Percentiles rank a stretch among this genome's conserved stretches.
Evolutionary conservation across 352 stramenopile species (phyloP).

Genomic region (Pythium rhizo-oryzae): DNA sequence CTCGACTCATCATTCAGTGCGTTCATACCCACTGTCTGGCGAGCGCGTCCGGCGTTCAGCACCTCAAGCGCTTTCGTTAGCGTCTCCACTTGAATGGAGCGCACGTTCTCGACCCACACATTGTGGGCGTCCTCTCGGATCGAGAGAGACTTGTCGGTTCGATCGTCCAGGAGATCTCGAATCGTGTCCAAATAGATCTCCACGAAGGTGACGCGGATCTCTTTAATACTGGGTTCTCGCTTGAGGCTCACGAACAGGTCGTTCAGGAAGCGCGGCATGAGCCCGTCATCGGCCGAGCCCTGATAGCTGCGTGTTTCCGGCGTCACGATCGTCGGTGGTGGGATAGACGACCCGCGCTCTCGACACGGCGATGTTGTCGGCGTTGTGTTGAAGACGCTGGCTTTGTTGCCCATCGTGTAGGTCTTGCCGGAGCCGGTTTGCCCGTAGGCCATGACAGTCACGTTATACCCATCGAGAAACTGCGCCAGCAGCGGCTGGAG

Average conservation of each 20-base stretch:
- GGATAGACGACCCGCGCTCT: slow-evolving; percentile 23
- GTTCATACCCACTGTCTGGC: slow-evolving; percentile 45
- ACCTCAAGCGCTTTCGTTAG: slow-evolving; percentile 47
- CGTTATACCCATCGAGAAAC: slow-evolving; percentile 65
- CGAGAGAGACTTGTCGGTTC: slow-evolving; percentile 27
- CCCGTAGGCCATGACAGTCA: slow-evolving; percentile 61
- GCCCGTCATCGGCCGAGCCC: slow-evolving; percentile 37
- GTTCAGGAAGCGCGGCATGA: slow-evolving; percentile 55
- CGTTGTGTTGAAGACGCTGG: slow-evolving; percentile 31
- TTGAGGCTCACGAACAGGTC: slow-evolving; percentile 49
- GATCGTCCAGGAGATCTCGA: slow-evolving; percentile 83
- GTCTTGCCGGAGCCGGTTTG: slow-evolving; percentile 66
- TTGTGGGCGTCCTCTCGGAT: slow-evolving; percentile 46
- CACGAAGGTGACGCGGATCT: slow-evolving; percentile 62
- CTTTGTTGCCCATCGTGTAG: slow-evolving; percentile 53
- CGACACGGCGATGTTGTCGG: slow-evolving; percentile 28
- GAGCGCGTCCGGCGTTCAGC: slow-evolving; percentile 43
- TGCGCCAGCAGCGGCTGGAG: slow-evolving; percentile 47
- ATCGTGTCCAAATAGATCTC: slow-evolving; percentile 96
- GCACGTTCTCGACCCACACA: slow-evolving; percentile 49
- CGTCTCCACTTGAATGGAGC: slow-evolving; percentile 40
- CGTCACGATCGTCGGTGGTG: slow-evolving; percentile 11
- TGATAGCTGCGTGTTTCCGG: slow-evolving; percentile 9
- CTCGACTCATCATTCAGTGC: slow-evolving; percentile 65
- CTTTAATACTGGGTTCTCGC: slow-evolving; percentile 40